A percentile compares a stretch with the other conserved stretches of the same genome.
Conservation (phyloP, 1,284 basidiomycete species). For the Uromyces viciae-fabae region DNA sequence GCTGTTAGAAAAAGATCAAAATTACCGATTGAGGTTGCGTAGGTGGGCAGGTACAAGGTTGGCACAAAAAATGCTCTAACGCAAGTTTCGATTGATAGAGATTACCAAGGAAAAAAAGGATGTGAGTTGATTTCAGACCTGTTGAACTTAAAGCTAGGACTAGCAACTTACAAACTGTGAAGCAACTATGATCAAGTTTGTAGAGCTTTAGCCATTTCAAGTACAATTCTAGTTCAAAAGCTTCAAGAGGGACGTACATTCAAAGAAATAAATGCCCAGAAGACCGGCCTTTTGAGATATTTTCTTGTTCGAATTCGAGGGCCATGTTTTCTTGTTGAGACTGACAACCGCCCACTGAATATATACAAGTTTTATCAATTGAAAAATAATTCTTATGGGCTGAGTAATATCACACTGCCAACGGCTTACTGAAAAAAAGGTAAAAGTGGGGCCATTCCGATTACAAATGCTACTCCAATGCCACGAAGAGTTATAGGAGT, state of each 20-base stretch:
- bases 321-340: conserved; percentile 6
- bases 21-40: conserved; percentile 25
- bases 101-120: not conserved
- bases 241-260: conserved; percentile 6
- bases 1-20: no score
- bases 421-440: conserved; percentile 28
- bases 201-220: not conserved
- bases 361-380: not conserved
- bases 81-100: not conserved
- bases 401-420: not conserved
- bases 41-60: conserved; percentile 28
- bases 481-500: conserved; percentile 15
- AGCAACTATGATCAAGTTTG: not conserved
- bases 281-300: conserved; percentile 29
- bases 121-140: not conserved
- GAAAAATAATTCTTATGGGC: not conserved
- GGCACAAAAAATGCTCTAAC: conserved; percentile 33
- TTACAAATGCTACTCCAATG: not conserved
- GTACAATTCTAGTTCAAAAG: not conserved
- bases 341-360: conserved; percentile 4
- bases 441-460: conserved; percentile 7
- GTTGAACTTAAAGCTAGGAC: not conserved
- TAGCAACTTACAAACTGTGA: conserved; percentile 24
- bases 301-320: not conserved
- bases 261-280: conserved; percentile 30